Evolutionary conservation across 805 yeast genomes (phyloP), one percentile per base, ranked within the genome.

Genomic region (Soucietia sequanensis): DNA sequence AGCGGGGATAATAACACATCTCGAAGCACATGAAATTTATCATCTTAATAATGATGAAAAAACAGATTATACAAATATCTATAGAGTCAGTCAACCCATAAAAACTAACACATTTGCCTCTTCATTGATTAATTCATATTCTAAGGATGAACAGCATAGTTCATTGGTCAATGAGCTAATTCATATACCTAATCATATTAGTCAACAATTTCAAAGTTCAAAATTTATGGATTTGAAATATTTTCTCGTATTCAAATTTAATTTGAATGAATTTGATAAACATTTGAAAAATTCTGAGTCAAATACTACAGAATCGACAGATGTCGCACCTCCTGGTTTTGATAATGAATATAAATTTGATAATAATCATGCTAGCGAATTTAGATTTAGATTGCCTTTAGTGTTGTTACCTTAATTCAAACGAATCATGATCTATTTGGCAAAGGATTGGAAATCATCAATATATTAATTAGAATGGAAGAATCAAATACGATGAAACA

Each of bases 11-110:
- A 48, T 60, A 4, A 51, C 47, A 7, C 62, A 59, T 37, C 30
- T 66, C n/a, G 72, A 65, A 41, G 72, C 70, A 8, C 64, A 62
- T 34, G 72, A 68, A 35, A 32, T 47, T 3, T 66, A 54, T 43
- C 68, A 66, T 38, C 33, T 50, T 12, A 33, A 39, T 14, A 34
- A 37, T 6, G 25, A 32, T 14, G 44, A 38, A 6, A 38, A 43
- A 3, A 25, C 30, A n/a, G 43, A 37, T 9, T 45, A 34, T 27
- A 43, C 38, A 11, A 59, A 67, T 34, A 37, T 47, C 8, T 66
- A 62, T 45, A 53, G 58, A 33, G 69, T 66, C 12, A 57, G 64
- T 9, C 65, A 65, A 12, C 48, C 50, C 11, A 22, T 51, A 13
- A 66, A 65, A 42, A 41, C 52, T 23, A 67, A 65, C 44, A 47